Evolutionary conservation across 768 basidiomycete species (phyloP), one percentile per base, ranked within the genome.

Genomic region (Kwoniella mangroviensis): DNA sequence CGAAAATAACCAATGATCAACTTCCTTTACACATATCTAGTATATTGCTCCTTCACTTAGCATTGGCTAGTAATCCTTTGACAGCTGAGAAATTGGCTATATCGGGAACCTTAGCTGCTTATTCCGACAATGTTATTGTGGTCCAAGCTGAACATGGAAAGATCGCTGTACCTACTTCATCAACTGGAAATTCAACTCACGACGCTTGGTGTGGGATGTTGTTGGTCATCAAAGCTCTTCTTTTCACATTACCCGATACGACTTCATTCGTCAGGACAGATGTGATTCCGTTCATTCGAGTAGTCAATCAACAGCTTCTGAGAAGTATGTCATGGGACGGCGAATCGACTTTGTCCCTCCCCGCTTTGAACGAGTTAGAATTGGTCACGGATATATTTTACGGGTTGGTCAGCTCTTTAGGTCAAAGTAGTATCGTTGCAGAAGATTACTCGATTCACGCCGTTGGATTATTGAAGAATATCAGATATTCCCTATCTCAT

Each of bases 401-500:
- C 70, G 87, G 91, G 11, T 86, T 94, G 53, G 89, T 92, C 2
- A 85, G 86, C 69, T 86, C 49, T 86, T 88, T 55, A 77, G 85
- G 28, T 78, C 54, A 34, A 13, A 86, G 21, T 81, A 85, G 19
- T 86, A 85, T 74, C 72, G 43, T 41, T 22, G 85, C 94, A 53
- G 86, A 86, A 0, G 88, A 88, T 19, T 94, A 92, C 81, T 88
- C 89, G 2, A 85, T 85, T 0, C 88, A 88, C 70, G 89, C 90
- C 0, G 83, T 94, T 21, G 85, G 88, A 41, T 87, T 96, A 26
- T 85, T 97, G 0, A 93, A 94, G 78, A 91, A 94, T 73, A 84
- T 97, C 71, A 94, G 94, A 82, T 94, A 94, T 73, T 91, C 92
- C 0, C 86, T 96, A 57, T 90, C 92, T 0, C 94, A 98, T 82